Conservation (phyloP, 2,329 filamentous ascomycete genomes). For the Metarhizium robertsii region DNA sequence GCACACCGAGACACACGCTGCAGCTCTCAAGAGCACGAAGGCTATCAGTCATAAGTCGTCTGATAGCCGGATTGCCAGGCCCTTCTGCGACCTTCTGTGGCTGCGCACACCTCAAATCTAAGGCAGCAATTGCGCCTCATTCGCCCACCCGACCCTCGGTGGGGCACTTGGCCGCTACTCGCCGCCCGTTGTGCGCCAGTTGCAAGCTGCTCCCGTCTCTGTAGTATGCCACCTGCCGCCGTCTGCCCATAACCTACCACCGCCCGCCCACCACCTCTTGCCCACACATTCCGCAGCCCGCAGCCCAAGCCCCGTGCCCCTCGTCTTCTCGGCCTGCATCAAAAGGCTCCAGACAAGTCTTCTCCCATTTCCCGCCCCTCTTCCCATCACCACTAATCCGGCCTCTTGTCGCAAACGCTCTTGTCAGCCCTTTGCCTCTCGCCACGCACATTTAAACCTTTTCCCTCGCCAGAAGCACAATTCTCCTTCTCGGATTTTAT, state of each 20-base stretch:
- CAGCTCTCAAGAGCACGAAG: too few species aligned
- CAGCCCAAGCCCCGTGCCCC: constrained; percentile 8
- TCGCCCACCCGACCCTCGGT: not conserved
- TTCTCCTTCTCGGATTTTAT: not conserved
- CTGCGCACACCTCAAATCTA: not conserved
- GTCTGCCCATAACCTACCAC: not conserved
- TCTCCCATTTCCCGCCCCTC: constrained; percentile 4
- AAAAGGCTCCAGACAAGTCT: constrained; percentile 1
- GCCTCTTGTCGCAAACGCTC: constrained; percentile 5
- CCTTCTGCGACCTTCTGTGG: not conserved
- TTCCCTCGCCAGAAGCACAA: not conserved
- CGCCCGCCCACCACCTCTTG: constrained; percentile 2
- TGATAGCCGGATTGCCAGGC: too few species aligned
- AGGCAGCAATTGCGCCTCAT: not conserved
- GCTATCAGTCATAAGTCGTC: too few species aligned
- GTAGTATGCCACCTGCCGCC: too few species aligned
- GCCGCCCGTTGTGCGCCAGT: too few species aligned
- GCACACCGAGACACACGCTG: too few species aligned
- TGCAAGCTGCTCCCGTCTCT: not conserved
- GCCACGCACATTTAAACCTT: not conserved
- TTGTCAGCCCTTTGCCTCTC: constrained; percentile 1
- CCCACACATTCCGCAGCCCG: not conserved
- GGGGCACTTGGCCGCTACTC: constrained; percentile 1
- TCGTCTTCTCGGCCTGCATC: constrained; percentile 14
- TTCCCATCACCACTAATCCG: constrained; percentile 1